phyloP scores from a whole-genome alignment of 148 eudicot genomes.

The Chenopodium suecicum region DNA sequence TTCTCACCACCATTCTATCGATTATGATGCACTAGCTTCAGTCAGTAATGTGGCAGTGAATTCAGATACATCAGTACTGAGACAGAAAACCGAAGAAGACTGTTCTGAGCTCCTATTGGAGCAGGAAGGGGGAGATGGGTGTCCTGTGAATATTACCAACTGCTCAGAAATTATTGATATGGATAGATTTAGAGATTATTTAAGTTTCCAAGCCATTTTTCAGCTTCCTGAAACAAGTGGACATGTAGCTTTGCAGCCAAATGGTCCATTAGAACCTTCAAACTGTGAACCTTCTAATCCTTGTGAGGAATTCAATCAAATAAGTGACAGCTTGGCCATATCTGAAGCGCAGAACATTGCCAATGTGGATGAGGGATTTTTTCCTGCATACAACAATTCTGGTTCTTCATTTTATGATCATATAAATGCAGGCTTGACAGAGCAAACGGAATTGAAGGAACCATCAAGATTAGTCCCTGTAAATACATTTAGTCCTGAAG shows the following conservation, averaged over 20 bases:
- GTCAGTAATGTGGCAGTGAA: constrained; percentile 23
- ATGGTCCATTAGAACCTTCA: constrained; percentile 35
- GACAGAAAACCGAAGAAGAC: constrained; percentile 31
- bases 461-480: constrained; percentile 47
- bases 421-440: constrained; percentile 31
- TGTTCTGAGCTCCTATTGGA: constrained; percentile 32
- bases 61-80: constrained; percentile 25
- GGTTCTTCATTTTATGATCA: constrained; percentile 30
- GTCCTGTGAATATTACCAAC: constrained; percentile 28
- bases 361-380: constrained; percentile 34
- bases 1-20: constrained; percentile 28
- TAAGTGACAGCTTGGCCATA: constrained; percentile 31
- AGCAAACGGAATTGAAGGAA: constrained; percentile 34
- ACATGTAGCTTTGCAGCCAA: constrained; percentile 36
- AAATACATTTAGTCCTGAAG: constrained; percentile 44
- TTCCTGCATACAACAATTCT: constrained; percentile 25
- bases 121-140: constrained; percentile 27
- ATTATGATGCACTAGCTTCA: constrained; percentile 7
- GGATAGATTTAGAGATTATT: constrained; percentile 38
- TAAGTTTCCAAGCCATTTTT: constrained; percentile 39
- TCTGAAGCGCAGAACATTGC: constrained; percentile 40
- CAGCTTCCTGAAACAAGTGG: constrained; percentile 42
- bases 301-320: constrained; percentile 34
- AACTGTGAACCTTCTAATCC: constrained; percentile 41
- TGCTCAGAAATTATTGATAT: constrained; percentile 29